A percentile compares a stretch with the other conserved stretches of the same genome.
Evolutionary conservation across 257 asterid species (phyloP).

Genomic region (Fraxinus pennsylvanica): DNA sequence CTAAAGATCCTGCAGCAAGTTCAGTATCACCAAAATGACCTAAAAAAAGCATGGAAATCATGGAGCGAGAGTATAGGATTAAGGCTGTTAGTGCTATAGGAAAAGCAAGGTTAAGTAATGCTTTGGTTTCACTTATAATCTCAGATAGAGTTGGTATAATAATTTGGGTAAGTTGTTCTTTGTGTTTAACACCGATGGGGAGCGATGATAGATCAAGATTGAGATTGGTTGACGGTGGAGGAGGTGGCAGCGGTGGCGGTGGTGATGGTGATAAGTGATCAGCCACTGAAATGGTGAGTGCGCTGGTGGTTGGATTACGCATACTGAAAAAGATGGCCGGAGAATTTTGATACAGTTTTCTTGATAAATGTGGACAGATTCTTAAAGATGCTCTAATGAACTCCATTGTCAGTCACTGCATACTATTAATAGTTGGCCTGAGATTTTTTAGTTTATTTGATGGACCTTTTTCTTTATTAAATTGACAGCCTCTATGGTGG

Average conservation of each 20-base stretch:
- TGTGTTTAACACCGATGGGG: conserved; percentile 33
- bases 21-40: conserved; percentile 68
- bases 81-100: conserved; percentile 73
- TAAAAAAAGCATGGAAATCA: conserved; percentile 71
- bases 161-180: conserved; percentile 24
- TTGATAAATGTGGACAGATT: not conserved
- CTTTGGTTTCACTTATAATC: conserved; percentile 45
- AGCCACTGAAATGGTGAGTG: conserved; percentile 38
- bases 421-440: too few species aligned
- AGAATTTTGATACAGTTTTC: not conserved
- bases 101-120: conserved; percentile 51
- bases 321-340: conserved; percentile 29
- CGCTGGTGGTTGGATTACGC: conserved; percentile 51
- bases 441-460: too few species aligned
- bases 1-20: conserved; percentile 74
- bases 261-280: conserved; percentile 36
- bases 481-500: too few species aligned
- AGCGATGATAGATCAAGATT: conserved; percentile 45
- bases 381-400: not conserved
- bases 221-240: conserved; percentile 39
- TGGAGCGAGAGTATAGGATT: conserved; percentile 62
- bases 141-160: conserved; percentile 20
- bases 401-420: too few species aligned
- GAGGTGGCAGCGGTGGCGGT: conserved; percentile 24
- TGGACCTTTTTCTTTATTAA: too few species aligned